A percentile compares a stretch with the other conserved stretches of the same genome.
phyloP scores from a whole-genome alignment of 768 basidiomycete genomes.

The Rhodosporidiobolus odoratus region DNA sequence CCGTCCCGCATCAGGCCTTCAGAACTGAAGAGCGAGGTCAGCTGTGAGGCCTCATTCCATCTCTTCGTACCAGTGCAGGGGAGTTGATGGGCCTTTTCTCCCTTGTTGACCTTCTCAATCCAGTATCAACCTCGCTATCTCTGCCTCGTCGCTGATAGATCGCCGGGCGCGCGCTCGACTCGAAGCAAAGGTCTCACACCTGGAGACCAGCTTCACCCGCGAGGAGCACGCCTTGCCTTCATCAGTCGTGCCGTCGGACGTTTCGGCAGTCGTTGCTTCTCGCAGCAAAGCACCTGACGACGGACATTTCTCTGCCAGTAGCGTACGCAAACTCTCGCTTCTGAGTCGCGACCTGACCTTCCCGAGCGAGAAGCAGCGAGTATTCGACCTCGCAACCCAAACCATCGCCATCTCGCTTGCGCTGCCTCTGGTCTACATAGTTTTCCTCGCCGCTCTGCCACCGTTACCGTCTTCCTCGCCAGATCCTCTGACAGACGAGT shows the following conservation, averaged over 20 bases:
- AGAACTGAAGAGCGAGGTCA: background rate
- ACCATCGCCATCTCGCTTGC: background rate
- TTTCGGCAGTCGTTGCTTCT: too few species aligned
- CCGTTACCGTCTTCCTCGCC: background rate
- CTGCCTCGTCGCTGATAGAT: background rate
- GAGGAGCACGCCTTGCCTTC: background rate
- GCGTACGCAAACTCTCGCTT: too few species aligned
- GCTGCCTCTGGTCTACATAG: conserved; percentile 3
- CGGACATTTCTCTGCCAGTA: too few species aligned
- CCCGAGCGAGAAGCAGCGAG: background rate
- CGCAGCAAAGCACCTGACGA: too few species aligned
- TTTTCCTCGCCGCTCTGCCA: background rate
- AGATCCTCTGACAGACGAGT: background rate
- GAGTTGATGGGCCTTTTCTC: background rate
- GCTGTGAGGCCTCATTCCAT: background rate
- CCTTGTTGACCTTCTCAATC: background rate
- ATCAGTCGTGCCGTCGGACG: background rate
- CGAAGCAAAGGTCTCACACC: background rate
- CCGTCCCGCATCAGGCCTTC: background rate
- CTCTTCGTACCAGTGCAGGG: too few species aligned
- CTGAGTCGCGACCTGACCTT: background rate
- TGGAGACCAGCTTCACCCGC: background rate
- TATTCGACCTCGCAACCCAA: background rate
- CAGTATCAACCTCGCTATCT: background rate
- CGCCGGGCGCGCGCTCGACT: background rate